Conservation (phyloP, 306 rosid genomes). For the Lathyrus oleraceus region DNA sequence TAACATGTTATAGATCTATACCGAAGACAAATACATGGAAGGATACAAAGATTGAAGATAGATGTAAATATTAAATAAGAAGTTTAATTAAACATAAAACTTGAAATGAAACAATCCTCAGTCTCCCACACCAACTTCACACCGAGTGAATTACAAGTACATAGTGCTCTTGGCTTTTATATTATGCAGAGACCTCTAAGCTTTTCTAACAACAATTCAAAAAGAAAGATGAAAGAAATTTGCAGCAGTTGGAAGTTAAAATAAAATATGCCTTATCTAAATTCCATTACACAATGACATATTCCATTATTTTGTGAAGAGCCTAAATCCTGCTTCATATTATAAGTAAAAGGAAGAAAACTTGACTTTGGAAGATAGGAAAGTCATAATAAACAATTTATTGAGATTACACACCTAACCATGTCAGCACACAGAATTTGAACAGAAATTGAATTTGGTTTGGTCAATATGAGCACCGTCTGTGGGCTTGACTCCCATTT, state of each 20-base stretch:
- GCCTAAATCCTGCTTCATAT: slow-evolving; percentile 21
- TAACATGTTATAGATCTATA: slow-evolving; percentile 19
- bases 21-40: slow-evolving; percentile 13
- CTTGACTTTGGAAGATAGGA: slow-evolving; percentile 16
- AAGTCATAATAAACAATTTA: slow-evolving; percentile 25
- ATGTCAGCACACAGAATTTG: slow-evolving; percentile 82
- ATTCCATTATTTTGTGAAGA: slow-evolving; percentile 15
- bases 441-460: slow-evolving; percentile 88
- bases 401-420: slow-evolving; percentile 64
- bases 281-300: slow-evolving; percentile 21
- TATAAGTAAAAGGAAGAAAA: slow-evolving; percentile 11
- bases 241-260: slow-evolving; percentile 10
- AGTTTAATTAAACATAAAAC: slow-evolving; percentile 4
- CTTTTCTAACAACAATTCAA: slow-evolving; percentile 19
- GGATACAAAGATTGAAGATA: slow-evolving; percentile 7
- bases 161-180: not conserved
- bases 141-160: not conserved
- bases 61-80: slow-evolving; percentile 19
- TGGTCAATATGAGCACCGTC: slow-evolving; percentile 85
- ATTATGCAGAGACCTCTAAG: slow-evolving; percentile 16
- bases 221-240: slow-evolving; percentile 21
- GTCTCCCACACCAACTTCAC: slow-evolving; percentile 10
- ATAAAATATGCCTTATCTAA: slow-evolving; percentile 31
- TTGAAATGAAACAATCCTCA: slow-evolving; percentile 19
- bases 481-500: slow-evolving; percentile 93